These are phyloP conservation scores for Chaetothyriales sp. DNA, from an alignment of 2,329 filamentous ascomycete genomes.

Conservation along the genomic window DNA sequence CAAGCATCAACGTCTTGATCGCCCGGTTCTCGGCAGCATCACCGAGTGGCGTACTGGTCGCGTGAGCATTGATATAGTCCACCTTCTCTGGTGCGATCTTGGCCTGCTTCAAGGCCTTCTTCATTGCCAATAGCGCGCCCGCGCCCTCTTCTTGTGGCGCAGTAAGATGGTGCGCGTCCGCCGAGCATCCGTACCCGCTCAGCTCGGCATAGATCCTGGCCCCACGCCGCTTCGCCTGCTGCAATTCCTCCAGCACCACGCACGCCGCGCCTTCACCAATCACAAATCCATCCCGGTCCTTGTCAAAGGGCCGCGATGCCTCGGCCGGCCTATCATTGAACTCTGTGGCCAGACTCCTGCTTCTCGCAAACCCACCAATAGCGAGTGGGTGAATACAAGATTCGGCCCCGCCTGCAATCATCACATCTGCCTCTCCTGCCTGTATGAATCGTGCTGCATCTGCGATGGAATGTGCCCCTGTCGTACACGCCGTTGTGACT, in stretches of 20 bases:
- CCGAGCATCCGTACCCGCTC: constrained; percentile 76
- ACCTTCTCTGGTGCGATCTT: constrained; percentile 54
- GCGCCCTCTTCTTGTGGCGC: constrained; percentile 70
- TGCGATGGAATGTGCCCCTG: constrained; percentile 84
- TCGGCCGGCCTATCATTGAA: constrained; percentile 59
- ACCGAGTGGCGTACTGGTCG: constrained; percentile 69
- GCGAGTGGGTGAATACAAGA: constrained; percentile 91
- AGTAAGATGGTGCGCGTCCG: constrained; percentile 88
- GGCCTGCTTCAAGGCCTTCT: constrained; percentile 61
- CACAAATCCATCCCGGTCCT: constrained; percentile 68
- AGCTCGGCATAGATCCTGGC: constrained; percentile 81
- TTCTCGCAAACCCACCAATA: constrained; percentile 79
- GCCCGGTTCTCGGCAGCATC: constrained; percentile 80
- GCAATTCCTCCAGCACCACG: constrained; percentile 74
- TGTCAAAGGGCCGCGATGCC: constrained; percentile 80
- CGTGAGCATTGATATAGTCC: constrained; percentile 92
- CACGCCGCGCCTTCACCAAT: constrained; percentile 86
- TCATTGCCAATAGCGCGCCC: constrained; percentile 77
- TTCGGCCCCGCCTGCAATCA: constrained; percentile 91
- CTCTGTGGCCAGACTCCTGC: constrained; percentile 67
- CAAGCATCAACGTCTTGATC: constrained; percentile 63
- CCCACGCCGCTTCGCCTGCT: constrained; percentile 67
- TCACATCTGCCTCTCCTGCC: constrained; percentile 83
- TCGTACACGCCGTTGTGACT: constrained; percentile 88
- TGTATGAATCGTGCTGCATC: constrained; percentile 87